A percentile compares a stretch with the other conserved stretches of the same genome.
These are phyloP conservation scores for Moniliella sp. DNA, from an alignment of 1,284 basidiomycete species.

Conservation along the genomic window DNA sequence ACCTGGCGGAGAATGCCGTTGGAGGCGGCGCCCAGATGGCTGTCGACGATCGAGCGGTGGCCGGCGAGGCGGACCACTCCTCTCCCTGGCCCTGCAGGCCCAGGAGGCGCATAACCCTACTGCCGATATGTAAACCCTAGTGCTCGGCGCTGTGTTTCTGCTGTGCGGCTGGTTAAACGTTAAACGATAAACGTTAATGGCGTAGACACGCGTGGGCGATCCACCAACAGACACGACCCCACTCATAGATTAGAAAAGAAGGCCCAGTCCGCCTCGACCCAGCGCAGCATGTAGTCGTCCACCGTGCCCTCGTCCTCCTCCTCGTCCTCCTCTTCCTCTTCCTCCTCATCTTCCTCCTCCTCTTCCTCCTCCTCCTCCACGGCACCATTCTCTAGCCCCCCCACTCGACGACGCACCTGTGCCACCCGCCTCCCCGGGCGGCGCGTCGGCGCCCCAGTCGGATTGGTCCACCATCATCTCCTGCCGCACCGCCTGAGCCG, in stretches of 20 bases:
- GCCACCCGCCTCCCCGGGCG: neutral
- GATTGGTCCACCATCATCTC: conserved; percentile 56
- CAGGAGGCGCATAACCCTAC: no score
- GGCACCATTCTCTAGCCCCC: conserved; percentile 1
- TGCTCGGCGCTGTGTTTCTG: no score
- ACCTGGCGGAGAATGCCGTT: no score
- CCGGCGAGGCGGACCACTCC: no score
- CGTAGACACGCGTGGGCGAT: no score
- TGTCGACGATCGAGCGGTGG: no score
- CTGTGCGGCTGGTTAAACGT: no score
- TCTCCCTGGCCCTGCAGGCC: no score
- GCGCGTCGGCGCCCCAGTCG: no score
- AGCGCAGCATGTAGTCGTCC: conserved; percentile 62
- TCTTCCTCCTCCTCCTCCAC: neutral
- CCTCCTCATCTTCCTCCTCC: conserved; percentile 35
- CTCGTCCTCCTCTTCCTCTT: conserved; percentile 37
- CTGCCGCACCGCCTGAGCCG: conserved; percentile 58
- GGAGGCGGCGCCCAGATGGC: no score
- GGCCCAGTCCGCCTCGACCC: conserved; percentile 1
- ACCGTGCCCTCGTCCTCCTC: conserved; percentile 47
- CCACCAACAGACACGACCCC: neutral
- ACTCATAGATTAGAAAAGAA: neutral
- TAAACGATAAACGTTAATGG: no score
- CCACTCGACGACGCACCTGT: conserved; percentile 3
- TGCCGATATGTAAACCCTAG: no score